Evolutionary conservation across 495 filamentous ascomycete genomes (phyloP).

Genomic region (Tuber magnatum): DNA sequence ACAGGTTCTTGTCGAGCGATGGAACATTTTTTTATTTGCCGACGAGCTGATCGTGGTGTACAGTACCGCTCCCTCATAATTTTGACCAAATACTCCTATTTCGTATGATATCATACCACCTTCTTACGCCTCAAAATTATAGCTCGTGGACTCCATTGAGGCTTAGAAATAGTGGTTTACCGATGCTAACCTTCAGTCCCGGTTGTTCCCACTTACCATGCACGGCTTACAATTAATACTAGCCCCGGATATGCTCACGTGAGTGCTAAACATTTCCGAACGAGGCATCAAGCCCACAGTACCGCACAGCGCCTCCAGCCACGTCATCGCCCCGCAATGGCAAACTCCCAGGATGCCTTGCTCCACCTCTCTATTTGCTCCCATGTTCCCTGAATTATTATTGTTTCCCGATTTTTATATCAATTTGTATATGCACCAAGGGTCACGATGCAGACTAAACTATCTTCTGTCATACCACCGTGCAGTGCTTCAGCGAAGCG

Average conservation of each 20-base stretch:
- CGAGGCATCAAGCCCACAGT: background rate
- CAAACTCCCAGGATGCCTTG: background rate
- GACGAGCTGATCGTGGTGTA: background rate
- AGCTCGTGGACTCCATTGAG: background rate
- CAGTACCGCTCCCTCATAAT: background rate
- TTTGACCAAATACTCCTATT: background rate
- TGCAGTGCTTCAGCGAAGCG: no score
- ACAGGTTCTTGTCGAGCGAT: background rate
- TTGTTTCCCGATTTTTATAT: background rate
- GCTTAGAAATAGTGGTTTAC: background rate
- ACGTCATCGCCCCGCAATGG: background rate
- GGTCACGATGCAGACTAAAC: background rate
- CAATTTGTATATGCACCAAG: background rate
- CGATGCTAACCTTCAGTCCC: background rate
- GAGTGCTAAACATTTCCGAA: background rate
- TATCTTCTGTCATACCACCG: no score
- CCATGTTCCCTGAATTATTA: background rate
- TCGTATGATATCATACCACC: background rate
- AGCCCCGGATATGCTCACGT: background rate
- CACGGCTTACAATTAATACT: background rate
- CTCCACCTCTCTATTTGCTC: background rate
- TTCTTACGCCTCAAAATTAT: no score
- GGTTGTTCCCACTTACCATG: background rate
- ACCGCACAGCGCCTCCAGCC: background rate
- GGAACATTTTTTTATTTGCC: background rate